These are phyloP conservation scores for Metarhizium brunneum DNA, from an alignment of 2,329 filamentous ascomycete species.

Conservation along the genomic window DNA sequence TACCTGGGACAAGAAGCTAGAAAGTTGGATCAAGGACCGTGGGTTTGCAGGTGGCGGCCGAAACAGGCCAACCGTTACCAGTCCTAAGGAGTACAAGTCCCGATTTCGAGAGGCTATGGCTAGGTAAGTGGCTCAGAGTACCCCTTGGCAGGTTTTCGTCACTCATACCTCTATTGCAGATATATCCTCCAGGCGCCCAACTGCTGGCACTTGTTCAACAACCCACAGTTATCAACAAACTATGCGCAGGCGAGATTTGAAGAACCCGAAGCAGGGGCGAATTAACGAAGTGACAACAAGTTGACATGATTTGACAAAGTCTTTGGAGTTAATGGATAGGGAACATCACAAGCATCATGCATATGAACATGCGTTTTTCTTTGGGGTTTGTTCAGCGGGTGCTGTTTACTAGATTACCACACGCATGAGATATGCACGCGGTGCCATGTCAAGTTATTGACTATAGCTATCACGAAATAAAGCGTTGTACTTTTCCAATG, in stretches of 20 bases:
- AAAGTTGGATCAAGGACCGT: conserved; percentile 98
- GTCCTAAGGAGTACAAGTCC: conserved; percentile 94
- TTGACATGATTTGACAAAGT: background rate
- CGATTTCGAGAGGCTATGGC: conserved; percentile 96
- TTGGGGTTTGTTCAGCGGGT: background rate
- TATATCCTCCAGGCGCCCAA: conserved; percentile 69
- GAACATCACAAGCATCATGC: background rate
- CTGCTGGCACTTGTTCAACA: conserved; percentile 63
- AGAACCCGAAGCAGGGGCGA: conserved; percentile 19
- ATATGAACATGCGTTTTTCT: background rate
- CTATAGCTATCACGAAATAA: background rate
- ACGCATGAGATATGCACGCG: background rate
- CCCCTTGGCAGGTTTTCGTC: background rate
- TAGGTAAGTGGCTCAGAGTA: conserved; percentile 45
- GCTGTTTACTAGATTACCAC: background rate
- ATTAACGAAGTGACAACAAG: background rate
- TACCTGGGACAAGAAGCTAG: conserved; percentile 99
- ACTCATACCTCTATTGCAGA: conserved; percentile 19
- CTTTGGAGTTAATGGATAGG: background rate
- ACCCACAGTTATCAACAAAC: conserved; percentile 27
- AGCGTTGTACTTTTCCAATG: background rate
- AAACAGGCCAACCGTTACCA: conserved; percentile 88
- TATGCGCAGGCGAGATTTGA: conserved; percentile 30
- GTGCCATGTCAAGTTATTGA: background rate
- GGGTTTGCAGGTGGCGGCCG: conserved; percentile 69